Conservation (phyloP, 208 protist species). For the Wallacemonas sp. region DNA sequence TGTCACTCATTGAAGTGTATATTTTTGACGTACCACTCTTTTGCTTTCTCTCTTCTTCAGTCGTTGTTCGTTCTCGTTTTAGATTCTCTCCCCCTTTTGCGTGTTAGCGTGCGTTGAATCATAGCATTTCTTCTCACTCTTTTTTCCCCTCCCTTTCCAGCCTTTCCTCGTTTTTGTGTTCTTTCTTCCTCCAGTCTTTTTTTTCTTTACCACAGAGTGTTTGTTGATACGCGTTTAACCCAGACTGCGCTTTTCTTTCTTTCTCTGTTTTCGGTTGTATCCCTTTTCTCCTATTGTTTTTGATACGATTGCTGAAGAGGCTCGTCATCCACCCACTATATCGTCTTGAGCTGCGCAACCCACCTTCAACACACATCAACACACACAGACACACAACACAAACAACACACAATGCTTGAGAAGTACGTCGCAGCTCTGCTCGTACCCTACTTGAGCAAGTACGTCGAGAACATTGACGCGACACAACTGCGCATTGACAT, state of each 20-base stretch:
- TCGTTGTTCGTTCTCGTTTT: too few species aligned
- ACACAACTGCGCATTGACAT: slow-evolving; percentile 76
- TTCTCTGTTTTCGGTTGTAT: slow-evolving; percentile 1
- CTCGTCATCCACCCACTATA: neutral
- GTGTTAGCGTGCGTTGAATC: neutral
- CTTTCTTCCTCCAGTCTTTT: slow-evolving; percentile 3
- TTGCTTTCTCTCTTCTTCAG: slow-evolving; percentile 1
- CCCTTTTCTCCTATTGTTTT: slow-evolving; percentile 1
- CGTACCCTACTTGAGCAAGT: slow-evolving; percentile 85
- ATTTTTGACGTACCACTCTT: neutral
- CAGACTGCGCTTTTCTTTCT: slow-evolving; percentile 1
- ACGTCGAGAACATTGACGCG: slow-evolving; percentile 84
- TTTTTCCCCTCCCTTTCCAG: slow-evolving; percentile 3
- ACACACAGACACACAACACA: slow-evolving; percentile 4
- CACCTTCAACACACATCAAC: neutral
- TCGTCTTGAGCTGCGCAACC: neutral
- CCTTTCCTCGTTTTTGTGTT: slow-evolving; percentile 5
- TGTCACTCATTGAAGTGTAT: neutral
- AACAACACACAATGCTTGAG: slow-evolving; percentile 64
- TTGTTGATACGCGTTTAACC: too few species aligned
- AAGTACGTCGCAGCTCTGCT: slow-evolving; percentile 80
- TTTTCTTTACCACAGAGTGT: too few species aligned
- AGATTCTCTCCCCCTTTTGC: too few species aligned
- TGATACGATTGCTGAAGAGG: neutral
- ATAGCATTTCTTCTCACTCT: slow-evolving; percentile 5